Evolutionary conservation across 2,329 filamentous ascomycete species (phyloP).

Genomic region (Arthroderma uncinatum): DNA sequence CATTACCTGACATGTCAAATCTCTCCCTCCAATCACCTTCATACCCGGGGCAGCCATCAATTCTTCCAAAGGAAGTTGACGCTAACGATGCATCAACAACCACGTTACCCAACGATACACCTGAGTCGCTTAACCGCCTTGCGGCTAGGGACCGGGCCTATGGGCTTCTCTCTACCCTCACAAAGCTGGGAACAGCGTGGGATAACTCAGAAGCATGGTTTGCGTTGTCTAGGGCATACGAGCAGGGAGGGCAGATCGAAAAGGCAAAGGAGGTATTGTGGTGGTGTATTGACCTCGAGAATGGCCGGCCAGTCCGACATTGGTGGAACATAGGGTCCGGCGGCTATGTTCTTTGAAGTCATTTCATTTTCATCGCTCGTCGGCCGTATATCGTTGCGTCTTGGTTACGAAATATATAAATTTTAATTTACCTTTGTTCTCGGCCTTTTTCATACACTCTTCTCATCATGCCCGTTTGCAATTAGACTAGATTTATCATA

Average conservation of each 20-base stretch:
- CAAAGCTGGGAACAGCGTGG: constrained; percentile 78
- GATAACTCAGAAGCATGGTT: constrained; percentile 92
- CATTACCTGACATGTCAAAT: constrained; percentile 21
- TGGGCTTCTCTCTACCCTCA: constrained; percentile 67
- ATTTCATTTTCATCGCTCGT: not conserved
- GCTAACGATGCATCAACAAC: not conserved
- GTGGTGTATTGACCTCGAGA: constrained; percentile 96
- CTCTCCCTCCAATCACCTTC: constrained; percentile 16
- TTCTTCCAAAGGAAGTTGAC: not conserved
- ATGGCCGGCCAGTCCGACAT: constrained; percentile 63
- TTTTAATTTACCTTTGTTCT: not conserved
- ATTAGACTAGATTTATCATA: not conserved
- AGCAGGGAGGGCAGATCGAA: constrained; percentile 71
- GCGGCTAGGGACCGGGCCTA: constrained; percentile 83
- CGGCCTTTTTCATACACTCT: not conserved
- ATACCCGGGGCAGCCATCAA: constrained; percentile 4
- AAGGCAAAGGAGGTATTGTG: constrained; percentile 88
- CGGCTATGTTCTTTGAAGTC: constrained; percentile 50
- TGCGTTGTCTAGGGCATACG: constrained; percentile 72
- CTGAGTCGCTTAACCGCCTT: constrained; percentile 68
- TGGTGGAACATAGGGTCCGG: constrained; percentile 63
- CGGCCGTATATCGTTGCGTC: not conserved
- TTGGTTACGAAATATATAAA: not conserved
- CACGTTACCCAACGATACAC: constrained; percentile 35
- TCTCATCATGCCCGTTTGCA: not conserved